Percentiles rank a stretch among this genome's conserved stretches.
phyloP scores from a whole-genome alignment of 2,329 filamentous ascomycete species.

The Verticillium alfalfae region DNA sequence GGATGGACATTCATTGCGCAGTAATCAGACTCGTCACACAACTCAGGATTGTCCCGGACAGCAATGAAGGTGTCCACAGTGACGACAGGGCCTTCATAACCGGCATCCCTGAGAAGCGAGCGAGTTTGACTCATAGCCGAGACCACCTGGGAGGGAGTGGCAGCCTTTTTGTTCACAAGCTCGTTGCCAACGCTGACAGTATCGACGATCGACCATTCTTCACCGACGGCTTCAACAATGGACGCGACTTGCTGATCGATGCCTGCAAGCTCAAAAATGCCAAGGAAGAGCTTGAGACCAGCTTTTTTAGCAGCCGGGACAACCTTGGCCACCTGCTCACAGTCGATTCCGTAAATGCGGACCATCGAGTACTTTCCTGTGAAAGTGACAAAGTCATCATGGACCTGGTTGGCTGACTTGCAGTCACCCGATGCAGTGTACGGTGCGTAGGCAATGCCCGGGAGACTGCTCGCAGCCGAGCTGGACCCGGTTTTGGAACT shows the following conservation, averaged over 20 bases:
- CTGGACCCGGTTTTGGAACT: not conserved
- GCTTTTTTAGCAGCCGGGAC: constrained; percentile 58
- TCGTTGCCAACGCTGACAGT: constrained; percentile 80
- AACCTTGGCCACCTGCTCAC: constrained; percentile 62
- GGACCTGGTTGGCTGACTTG: constrained; percentile 60
- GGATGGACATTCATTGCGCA: constrained; percentile 78
- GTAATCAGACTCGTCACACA: constrained; percentile 72
- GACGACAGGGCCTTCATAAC: constrained; percentile 69
- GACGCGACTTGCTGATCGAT: constrained; percentile 51
- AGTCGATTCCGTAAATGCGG: constrained; percentile 77
- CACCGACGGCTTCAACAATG: constrained; percentile 53
- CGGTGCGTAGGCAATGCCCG: constrained; percentile 43
- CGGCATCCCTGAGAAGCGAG: constrained; percentile 49
- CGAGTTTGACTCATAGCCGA: constrained; percentile 54
- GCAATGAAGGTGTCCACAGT: constrained; percentile 75
- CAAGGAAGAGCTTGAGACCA: constrained; percentile 67
- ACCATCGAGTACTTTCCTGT: constrained; percentile 53
- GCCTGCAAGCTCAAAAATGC: constrained; percentile 60
- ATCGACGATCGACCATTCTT: constrained; percentile 64
- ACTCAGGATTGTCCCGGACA: constrained; percentile 56
- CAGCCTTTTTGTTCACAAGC: constrained; percentile 60
- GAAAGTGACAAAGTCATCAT: constrained; percentile 55
- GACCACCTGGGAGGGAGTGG: constrained; percentile 48
- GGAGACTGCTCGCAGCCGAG: constrained; percentile 6
- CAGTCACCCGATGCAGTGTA: constrained; percentile 52